phyloP scores from a whole-genome alignment of 257 asterid species.

The Capsicum pubescens region DNA sequence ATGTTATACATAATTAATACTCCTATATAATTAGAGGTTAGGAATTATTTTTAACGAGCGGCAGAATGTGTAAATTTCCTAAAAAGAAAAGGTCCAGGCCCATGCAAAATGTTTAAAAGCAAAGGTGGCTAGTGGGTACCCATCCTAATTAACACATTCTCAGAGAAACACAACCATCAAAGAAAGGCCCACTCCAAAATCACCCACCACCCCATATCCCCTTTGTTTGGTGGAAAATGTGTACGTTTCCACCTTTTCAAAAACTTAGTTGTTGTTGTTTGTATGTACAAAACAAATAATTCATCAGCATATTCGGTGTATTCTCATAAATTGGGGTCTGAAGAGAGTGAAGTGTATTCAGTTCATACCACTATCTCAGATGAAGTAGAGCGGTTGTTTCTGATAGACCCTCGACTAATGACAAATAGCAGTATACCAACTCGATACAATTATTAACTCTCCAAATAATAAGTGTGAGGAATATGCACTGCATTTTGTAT shows the following conservation, averaged over 20 bases:
- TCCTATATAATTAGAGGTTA: too few relatives aligned
- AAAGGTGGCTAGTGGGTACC: conserved; percentile 55
- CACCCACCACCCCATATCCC: conserved; percentile 25
- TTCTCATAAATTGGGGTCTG: too few relatives aligned
- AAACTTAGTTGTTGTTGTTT: not conserved
- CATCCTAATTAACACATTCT: conserved; percentile 46
- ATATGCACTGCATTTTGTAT: not conserved
- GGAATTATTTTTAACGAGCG: not conserved
- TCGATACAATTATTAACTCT: too few relatives aligned
- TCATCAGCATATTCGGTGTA: not conserved
- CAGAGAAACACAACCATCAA: conserved; percentile 53
- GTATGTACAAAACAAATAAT: not conserved
- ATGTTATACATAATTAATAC: too few relatives aligned
- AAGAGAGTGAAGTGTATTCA: too few relatives aligned
- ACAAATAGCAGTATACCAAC: not conserved
- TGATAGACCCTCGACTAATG: too few relatives aligned
- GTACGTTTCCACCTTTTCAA: conserved; percentile 30
- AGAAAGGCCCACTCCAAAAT: conserved; percentile 47
- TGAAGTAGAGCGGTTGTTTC: too few relatives aligned
- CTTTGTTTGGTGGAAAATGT: conserved; percentile 35
- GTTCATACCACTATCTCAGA: too few relatives aligned
- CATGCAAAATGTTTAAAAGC: conserved; percentile 34
- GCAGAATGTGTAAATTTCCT: not conserved
- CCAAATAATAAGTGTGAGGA: not conserved
- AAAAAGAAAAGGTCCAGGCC: conserved; percentile 31